Conservation (phyloP, 768 basidiomycete species). For the Leccinum sublutescens region DNA sequence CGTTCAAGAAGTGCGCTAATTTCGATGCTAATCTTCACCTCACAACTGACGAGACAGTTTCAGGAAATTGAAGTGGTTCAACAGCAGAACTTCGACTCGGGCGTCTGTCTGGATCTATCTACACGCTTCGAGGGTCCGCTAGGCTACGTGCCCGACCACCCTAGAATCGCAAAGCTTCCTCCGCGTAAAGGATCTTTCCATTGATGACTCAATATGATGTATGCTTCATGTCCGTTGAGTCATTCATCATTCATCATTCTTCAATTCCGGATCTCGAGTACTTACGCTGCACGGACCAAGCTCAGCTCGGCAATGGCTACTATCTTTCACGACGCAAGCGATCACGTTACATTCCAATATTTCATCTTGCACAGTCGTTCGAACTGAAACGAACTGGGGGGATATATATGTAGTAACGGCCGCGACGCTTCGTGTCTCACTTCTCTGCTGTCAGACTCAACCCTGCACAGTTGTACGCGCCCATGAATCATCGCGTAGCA, state of each 20-base stretch:
- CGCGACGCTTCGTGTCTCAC: background rate
- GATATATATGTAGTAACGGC: background rate
- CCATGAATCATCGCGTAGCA: conserved; percentile 12
- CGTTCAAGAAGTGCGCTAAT: background rate
- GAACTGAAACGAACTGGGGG: conserved; percentile 2
- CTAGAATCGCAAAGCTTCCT: background rate
- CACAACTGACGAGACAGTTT: conserved; percentile 1
- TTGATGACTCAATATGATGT: background rate
- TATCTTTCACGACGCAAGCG: too few species aligned
- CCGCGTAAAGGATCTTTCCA: background rate
- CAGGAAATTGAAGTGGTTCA: background rate
- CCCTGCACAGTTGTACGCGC: background rate
- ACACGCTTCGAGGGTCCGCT: background rate
- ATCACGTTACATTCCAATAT: too few species aligned
- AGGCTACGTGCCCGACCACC: background rate
- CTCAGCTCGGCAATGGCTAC: background rate
- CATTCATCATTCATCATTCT: background rate
- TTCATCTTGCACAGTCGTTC: background rate
- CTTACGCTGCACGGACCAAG: background rate
- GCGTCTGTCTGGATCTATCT: background rate
- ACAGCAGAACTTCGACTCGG: background rate
- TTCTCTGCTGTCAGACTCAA: background rate
- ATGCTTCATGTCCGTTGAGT: background rate
- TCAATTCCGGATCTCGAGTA: background rate
- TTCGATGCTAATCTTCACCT: background rate